Evolutionary conservation across 2,329 filamentous ascomycete species (phyloP), one percentile per base, ranked within the genome.

Genomic region (Thelonectria blattea): DNA sequence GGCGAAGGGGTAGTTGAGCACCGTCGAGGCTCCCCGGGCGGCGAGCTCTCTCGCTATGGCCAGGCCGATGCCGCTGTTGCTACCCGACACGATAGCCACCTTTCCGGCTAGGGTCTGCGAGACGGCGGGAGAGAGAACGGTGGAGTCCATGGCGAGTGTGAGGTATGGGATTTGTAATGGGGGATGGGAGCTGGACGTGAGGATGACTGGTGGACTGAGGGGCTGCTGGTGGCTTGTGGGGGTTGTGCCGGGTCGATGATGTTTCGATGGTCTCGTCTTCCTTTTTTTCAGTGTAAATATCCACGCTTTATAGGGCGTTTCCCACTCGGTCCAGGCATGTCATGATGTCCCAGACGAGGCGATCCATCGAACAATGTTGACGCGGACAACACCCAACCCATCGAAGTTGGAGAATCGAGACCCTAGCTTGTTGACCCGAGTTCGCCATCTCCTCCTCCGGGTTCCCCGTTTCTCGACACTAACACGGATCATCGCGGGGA

Each of bases 11-110:
- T 84, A 85, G 34, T 62, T 62, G 52, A 62, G 24, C 34, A 56
- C 56, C 14, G 48, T 52, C 15, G 41, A 27, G n/a, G 60, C 56
- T 7, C 60, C 60, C 18, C 60, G 60, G 8, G 47, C 32, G 5
- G 60, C 51, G 17, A 63, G 57, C 53, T 81, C 80, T 27, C 71
- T 68, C 3, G 76, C 78, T 32, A 81, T 79, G 32, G 79, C 79
- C 11, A 74, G 72, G 22, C 80, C 81, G 58, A 83, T 81, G 47
- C 80, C 81, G 27, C 55, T 61, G 41, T 55, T 56, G 53, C 60
- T 64, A 17, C 65, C 65, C 10, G 63, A 63, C 34, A 66, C 51
- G 27, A 66, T 60, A 32, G 63, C 65, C 3, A 66, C 63, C 37
- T 65, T 65, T 24, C 60, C 62, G 43, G 52, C 43, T 7, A 65